These are phyloP conservation scores for Nyctanthes arbortristis DNA, from an alignment of 257 asterid species.

Conservation along the genomic window DNA sequence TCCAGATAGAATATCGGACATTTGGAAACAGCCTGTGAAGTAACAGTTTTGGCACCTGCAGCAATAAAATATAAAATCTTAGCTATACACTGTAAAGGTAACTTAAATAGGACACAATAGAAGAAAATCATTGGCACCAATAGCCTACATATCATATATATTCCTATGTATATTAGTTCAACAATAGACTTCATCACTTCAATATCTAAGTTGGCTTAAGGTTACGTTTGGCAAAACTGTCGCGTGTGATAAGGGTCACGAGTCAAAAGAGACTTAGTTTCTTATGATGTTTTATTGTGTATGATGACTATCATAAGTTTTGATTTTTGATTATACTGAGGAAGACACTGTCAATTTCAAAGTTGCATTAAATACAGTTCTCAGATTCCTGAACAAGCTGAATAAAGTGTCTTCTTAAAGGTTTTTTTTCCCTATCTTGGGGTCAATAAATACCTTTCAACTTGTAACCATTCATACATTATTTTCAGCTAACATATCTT, in stretches of 20 bases:
- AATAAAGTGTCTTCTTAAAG: no score
- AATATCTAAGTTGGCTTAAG: background rate
- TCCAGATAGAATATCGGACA: constrained; percentile 87
- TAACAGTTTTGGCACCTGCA: constrained; percentile 91
- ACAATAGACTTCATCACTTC: background rate
- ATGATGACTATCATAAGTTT: no score
- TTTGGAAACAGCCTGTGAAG: constrained; percentile 93
- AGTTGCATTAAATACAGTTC: no score
- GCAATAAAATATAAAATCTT: constrained; percentile 25
- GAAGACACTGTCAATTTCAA: no score
- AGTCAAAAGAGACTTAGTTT: no score
- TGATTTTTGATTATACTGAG: no score
- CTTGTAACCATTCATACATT: no score
- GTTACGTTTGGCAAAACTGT: constrained; percentile 1
- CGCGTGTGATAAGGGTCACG: background rate
- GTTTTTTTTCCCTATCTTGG: no score
- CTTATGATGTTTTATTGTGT: no score
- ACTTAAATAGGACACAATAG: background rate
- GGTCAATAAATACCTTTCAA: no score
- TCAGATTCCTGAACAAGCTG: no score
- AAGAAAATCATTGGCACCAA: background rate
- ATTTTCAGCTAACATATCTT: no score
- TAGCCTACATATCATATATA: constrained; percentile 4
- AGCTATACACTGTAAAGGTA: background rate
- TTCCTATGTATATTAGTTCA: background rate